Evolutionary conservation across 1,284 basidiomycete genomes (phyloP), one percentile per base, ranked within the genome.

Genomic region (Tetrapyrgos nigripes): DNA sequence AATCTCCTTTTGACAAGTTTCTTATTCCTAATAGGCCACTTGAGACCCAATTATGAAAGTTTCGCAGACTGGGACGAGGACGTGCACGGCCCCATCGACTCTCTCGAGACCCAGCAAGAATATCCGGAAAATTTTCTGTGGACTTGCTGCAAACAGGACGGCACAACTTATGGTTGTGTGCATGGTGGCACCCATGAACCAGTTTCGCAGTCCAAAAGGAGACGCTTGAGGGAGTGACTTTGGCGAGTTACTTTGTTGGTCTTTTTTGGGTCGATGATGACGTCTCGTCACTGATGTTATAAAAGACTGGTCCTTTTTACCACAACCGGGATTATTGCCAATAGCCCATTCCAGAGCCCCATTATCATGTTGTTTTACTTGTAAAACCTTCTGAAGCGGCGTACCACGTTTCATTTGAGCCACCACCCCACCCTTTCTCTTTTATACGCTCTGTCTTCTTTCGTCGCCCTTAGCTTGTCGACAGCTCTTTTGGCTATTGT

Each of bases 81-180:
- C 27, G 72, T 68, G 49, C 80, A 82, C 58, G 82, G 83, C 1
- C 77, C 77, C 1, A 80, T 78, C 71, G 79, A 83, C 63, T 74
- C 74, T 1, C 44, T 65, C 13, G 65, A 70, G 23, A 82, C 78
- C 62, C 73, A 73, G 52, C 61, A 61, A 44, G 60, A 73, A n/a
- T 81, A 68, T 57, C 81, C 82, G 2, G 76, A 83, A 56, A 76
- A 76, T 53, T 83, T 83, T 63, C 67, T 47, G 1, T 85, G 83
- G 83, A 74, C 69, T 6, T 85, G 83, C 60, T 84, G 83, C 62
- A 72, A 77, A 14, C 60, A 65, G 48, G 65, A 74, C 52, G 79
- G 77, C 2, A 64, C 48, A 21, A 60, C 64, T 8, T 64, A 65
- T 19, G 82, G 81, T 2, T 83, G 83, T 66, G 73, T 78, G 19